phyloP scores from a whole-genome alignment of 257 asterid genomes.

The Solanum megistacrolobum region DNA sequence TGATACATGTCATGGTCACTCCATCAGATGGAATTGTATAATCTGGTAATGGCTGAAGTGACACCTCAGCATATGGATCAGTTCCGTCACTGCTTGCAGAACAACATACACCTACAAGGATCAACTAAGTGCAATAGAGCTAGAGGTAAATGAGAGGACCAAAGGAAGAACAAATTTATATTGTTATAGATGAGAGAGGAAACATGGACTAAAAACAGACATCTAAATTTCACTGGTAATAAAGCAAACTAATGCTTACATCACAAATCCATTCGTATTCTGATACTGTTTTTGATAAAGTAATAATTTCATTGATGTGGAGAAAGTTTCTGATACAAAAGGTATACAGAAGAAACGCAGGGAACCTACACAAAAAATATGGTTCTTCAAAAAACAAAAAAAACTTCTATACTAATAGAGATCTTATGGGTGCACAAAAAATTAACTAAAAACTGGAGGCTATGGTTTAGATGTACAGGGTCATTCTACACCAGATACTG shows the following conservation, averaged over 20 bases:
- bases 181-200: not conserved
- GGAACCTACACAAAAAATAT: not conserved
- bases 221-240: not conserved
- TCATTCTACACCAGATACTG: not conserved
- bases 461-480: not conserved
- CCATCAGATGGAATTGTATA: slow-evolving; percentile 91
- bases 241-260: not conserved
- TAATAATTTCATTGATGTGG: not conserved
- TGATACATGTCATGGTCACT: slow-evolving; percentile 93
- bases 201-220: not conserved
- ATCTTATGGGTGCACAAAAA: not conserved
- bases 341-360: not conserved
- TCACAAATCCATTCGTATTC: not conserved
- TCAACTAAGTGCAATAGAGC: slow-evolving; percentile 47
- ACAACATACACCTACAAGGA: slow-evolving; percentile 94
- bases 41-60: slow-evolving; percentile 86
- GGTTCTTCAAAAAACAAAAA: not conserved
- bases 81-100: slow-evolving; percentile 78
- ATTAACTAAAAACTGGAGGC: not conserved
- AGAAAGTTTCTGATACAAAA: not conserved
- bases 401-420: not conserved
- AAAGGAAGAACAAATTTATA: not conserved
- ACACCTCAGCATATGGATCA: slow-evolving; percentile 83
- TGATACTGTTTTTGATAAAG: not conserved
- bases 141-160: not conserved